phyloP scores from a whole-genome alignment of 257 asterid species.

The Nicotiana noctiflora region DNA sequence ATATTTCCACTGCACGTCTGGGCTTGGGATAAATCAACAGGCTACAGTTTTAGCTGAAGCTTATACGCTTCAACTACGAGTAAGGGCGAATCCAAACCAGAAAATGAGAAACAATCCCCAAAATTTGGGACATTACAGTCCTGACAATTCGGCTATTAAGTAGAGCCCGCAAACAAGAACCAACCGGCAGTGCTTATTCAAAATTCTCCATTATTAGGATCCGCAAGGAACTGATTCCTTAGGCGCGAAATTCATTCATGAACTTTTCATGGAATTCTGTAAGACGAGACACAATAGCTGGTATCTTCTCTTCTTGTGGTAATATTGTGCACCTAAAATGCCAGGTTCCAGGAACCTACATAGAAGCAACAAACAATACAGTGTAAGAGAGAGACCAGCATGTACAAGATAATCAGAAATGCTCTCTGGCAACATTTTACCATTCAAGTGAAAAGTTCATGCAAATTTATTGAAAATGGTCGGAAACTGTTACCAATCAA shows the following conservation, averaged over 20 bases:
- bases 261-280: slow-evolving; percentile 67
- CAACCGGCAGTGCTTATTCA: slow-evolving; percentile 4
- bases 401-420: not conserved
- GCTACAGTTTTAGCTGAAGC: not conserved
- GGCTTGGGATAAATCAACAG: not conserved
- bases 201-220: not conserved
- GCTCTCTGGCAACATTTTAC: not conserved
- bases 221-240: slow-evolving; percentile 10
- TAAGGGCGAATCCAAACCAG: not conserved
- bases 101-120: not conserved
- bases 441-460: not conserved
- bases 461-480: not conserved
- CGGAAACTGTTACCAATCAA: not conserved
- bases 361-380: not conserved
- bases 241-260: slow-evolving; percentile 71
- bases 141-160: not conserved
- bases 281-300: slow-evolving; percentile 66
- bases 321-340: slow-evolving; percentile 91
- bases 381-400: not conserved
- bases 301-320: slow-evolving; percentile 87
- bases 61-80: not conserved
- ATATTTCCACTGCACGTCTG: not conserved
- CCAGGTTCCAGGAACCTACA: slow-evolving; percentile 83
- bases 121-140: not conserved
- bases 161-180: not conserved